A percentile compares a stretch with the other conserved stretches of the same genome.
Conservation (phyloP, 257 asterid genomes). For the Mitragyna speciosa region DNA sequence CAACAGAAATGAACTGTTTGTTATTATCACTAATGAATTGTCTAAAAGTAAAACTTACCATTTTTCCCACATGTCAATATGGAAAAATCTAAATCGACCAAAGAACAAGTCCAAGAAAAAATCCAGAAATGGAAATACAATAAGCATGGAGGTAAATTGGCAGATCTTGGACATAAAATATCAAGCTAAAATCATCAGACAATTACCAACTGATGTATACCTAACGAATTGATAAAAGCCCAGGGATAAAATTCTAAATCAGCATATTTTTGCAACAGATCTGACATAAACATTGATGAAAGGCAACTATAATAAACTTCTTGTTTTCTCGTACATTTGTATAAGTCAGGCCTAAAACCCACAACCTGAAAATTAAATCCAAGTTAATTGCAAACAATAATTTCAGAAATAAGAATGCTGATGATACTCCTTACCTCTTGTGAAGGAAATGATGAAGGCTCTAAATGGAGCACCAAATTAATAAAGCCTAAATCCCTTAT, state of each 20-base stretch:
- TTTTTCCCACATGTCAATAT: background rate
- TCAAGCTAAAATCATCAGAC: background rate
- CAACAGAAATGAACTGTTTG: background rate
- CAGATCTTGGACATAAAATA: background rate
- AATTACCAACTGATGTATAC: background rate
- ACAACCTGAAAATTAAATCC: background rate
- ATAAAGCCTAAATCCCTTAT: background rate
- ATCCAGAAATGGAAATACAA: background rate
- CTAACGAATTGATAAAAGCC: background rate
- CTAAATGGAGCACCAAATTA: background rate
- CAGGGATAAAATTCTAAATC: background rate
- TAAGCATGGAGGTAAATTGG: background rate
- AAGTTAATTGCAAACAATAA: background rate
- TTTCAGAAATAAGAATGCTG: background rate
- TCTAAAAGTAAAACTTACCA: background rate
- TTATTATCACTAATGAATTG: background rate
- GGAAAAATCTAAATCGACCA: background rate
- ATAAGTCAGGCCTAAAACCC: background rate
- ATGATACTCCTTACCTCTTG: slow-evolving; percentile 1
- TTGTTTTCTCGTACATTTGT: background rate
- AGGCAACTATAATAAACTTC: background rate
- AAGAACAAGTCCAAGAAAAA: background rate
- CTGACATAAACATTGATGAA: background rate
- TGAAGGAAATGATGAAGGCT: background rate
- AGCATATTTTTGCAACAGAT: slow-evolving; percentile 1